Evolutionary conservation across 352 stramenopile genomes (phyloP).

Genomic region (Globisporangium acanthophoron): DNA sequence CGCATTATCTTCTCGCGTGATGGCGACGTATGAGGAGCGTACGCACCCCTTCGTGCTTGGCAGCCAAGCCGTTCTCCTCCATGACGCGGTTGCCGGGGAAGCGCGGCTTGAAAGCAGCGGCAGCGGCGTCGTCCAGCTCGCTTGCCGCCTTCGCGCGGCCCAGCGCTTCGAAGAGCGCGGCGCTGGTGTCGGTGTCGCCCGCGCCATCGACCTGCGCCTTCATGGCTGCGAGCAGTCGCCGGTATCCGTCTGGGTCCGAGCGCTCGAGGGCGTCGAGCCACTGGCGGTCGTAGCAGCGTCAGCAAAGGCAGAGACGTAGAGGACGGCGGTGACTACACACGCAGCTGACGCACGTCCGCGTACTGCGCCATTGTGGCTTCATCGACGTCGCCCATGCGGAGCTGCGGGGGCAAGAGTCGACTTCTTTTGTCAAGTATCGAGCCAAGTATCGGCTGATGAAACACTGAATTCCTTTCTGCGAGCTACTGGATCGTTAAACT

Average conservation of each 20-base stretch:
- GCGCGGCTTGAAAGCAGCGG: conserved; percentile 41
- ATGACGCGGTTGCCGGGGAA: conserved; percentile 79
- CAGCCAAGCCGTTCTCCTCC: conserved; percentile 42
- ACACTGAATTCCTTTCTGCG: too few species aligned
- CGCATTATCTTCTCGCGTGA: neutral
- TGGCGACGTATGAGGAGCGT: neutral
- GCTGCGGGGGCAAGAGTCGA: neutral
- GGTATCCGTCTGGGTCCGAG: conserved; percentile 62
- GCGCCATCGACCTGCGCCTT: conserved; percentile 41
- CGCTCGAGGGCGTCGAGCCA: conserved; percentile 68
- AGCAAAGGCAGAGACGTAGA: neutral
- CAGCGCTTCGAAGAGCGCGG: conserved; percentile 53
- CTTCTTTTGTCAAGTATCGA: too few species aligned
- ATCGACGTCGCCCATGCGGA: conserved; percentile 25
- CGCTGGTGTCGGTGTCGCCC: conserved; percentile 19
- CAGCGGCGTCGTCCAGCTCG: neutral
- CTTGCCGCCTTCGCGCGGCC: conserved; percentile 8
- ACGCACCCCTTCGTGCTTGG: conserved; percentile 53
- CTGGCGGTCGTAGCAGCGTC: conserved; percentile 16
- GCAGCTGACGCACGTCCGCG: conserved; percentile 35
- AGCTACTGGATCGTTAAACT: too few species aligned
- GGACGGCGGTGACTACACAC: neutral
- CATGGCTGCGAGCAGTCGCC: conserved; percentile 60
- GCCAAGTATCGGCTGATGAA: too few species aligned
- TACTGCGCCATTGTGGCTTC: conserved; percentile 69